Base-by-base conservation (phyloP, 2,329 filamentous ascomycete species). In the Trichoderma simmonsii region DNA sequence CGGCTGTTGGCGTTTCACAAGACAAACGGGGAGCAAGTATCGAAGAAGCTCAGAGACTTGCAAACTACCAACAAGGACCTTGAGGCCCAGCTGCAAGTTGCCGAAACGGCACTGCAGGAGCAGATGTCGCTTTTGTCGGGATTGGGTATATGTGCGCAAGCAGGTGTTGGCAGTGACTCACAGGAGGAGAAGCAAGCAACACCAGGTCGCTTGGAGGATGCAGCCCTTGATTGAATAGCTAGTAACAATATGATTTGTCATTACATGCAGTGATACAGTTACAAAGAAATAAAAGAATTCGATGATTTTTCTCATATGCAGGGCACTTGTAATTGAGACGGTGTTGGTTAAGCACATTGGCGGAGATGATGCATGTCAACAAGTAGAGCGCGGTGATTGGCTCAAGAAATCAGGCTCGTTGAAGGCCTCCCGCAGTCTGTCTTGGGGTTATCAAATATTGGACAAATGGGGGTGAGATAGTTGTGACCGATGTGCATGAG, bases 1-100 rank as follows among this genome's bases (percentile, higher is more conserved):
- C 64, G 26, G 18, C 36, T 72, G 1, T 28, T 72, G 63, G 70
- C 30, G 12, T 72, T 72, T 39, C 63, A 72, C 62, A 62, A 60
- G 15, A 68, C 15, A 3, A 72, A 72, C 8, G 70, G 56, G 54
- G 70, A 72, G 15, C 56, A 61, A 15, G 21, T 68, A 7, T 68
- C 70, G 8, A 72, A n/a, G 43, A 34, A 48, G 15, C 39, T 54
- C 6, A 54, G 57, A 30, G 70, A 72, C 30, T 21, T 72, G 43
- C 70, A 72, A 21, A 26, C 63, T 26, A 18, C 26, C 28, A 62
- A 68, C 43, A 54, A 68, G 28, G 36, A 63, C 5, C 63, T 72
- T 15, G 24, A 72, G 63, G 24, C 43, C 57, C 66, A 64, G 5
- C 63, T 72, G 24, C 39, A 62, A 3, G 39, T 5, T 36, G 18